Evolutionary conservation across 2,329 filamentous ascomycete genomes (phyloP).

Genomic region (Lecanicillium sp.): DNA sequence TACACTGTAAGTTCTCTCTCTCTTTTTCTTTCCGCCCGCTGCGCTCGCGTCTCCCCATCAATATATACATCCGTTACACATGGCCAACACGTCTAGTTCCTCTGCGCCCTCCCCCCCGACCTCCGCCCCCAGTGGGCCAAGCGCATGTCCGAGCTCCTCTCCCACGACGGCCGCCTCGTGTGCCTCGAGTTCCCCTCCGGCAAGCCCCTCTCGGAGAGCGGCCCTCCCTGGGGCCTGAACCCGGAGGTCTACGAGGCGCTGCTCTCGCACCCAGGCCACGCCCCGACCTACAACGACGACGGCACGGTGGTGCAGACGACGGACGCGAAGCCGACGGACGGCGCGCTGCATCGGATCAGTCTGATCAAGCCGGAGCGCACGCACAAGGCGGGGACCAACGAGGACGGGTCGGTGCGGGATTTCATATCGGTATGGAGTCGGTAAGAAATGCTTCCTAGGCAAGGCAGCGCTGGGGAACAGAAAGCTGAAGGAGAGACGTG

Average conservation of each 20-base stretch:
- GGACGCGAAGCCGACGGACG: constrained; percentile 32
- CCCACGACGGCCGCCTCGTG: constrained; percentile 44
- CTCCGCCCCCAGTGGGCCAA: constrained; percentile 48
- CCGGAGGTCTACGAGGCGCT: constrained; percentile 67
- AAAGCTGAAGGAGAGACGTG: not conserved
- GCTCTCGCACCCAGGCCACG: constrained; percentile 61
- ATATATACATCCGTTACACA: not conserved
- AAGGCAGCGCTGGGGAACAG: not conserved
- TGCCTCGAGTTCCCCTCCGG: constrained; percentile 74
- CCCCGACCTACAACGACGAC: constrained; percentile 51
- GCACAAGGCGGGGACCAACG: constrained; percentile 39
- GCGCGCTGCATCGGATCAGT: constrained; percentile 38
- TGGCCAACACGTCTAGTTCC: constrained; percentile 41
- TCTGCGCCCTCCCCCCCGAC: constrained; percentile 53
- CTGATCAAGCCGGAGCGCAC: constrained; percentile 47
- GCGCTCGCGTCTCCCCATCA: not conserved
- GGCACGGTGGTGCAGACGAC: constrained; percentile 37
- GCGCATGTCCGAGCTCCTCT: constrained; percentile 45
- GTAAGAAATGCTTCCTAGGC: constrained; percentile 13
- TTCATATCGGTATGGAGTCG: constrained; percentile 49
- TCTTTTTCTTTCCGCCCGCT: not conserved
- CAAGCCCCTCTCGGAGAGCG: constrained; percentile 58
- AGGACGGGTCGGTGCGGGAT: constrained; percentile 43
- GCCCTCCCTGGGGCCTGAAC: constrained; percentile 68
- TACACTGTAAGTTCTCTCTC: constrained; percentile 46